Evolutionary conservation across 2,329 filamentous ascomycete genomes (phyloP), one percentile per base, ranked within the genome.

Genomic region (Trichoderma koningiopsis): DNA sequence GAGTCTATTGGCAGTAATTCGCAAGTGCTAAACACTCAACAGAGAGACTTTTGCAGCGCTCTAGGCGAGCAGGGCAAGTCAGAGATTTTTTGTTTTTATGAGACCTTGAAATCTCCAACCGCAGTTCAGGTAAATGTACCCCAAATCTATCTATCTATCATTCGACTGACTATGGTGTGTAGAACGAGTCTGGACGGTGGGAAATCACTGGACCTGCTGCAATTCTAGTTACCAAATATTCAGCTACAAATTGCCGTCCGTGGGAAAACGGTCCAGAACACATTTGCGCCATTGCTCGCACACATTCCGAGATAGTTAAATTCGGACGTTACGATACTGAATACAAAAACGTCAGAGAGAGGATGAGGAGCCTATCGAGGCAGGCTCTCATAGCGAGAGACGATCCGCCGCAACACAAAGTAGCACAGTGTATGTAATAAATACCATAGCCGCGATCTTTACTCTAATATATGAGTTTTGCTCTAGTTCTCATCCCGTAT

Each of bases 11-110:
- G 62, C 13, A 19, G 53, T 16, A 70, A 70, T 55, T 71, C 70
- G 2, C 63, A 70, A 7, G 29, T 66, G 1, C 56, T 71, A 13
- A 64, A 5, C 16, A 65, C 5, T 22, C 64, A 65, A 52, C 68
- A 71, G 11, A 43, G 63, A 13, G 68, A 68, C 35, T 71, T 71
- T 43, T 22, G 52, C n/a, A 37, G 27, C 13, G 68, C 70, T 10
- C 43, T 75, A 13, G 71, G 70, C 1, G 29, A 13, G 11, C 35
- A 71, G 49, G 70, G 68, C 6, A 56, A 70, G 1, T 71, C 69
- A 13, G 71, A 75, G 67, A 57, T 76, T 19, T 55, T 74, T 35
- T 76, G 72, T 60, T 76, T 75, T 63, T 76, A 75, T 56, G 74
- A 76, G 64, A 76, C 75, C 2, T 19, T 68, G 14, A 22, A 68